Percentiles rank a stretch among this genome's conserved stretches.
Conservation (phyloP, 2,329 filamentous ascomycete species). For the Stachybotrys chlorohalonatus region DNA sequence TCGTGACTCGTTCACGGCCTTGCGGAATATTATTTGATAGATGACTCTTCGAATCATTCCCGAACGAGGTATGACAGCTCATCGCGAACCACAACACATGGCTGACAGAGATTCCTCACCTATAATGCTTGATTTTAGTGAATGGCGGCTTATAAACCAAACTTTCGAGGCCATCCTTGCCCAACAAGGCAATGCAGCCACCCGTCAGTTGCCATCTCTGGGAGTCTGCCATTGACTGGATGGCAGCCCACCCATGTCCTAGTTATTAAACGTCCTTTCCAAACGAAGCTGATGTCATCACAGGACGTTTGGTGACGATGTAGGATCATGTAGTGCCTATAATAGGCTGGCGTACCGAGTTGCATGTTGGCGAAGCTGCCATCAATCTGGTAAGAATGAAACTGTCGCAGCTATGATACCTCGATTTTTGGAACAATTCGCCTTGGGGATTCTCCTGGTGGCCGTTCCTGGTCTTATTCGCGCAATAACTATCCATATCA, state of each 20-base stretch:
- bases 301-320: not conserved
- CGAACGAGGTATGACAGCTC: too few species aligned
- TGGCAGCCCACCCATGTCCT: too few species aligned
- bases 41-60: too few species aligned
- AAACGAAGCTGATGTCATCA: not conserved
- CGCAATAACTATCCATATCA: conserved; percentile 6
- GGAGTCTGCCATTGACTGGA: too few species aligned
- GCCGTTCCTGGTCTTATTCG: conserved; percentile 8
- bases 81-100: too few species aligned
- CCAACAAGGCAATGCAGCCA: too few species aligned
- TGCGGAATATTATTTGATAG: not conserved
- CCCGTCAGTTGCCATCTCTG: too few species aligned
- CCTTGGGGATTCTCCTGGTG: conserved; percentile 9
- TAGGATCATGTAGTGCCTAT: not conserved
- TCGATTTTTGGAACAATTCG: not conserved
- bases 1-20: not conserved
- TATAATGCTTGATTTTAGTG: too few species aligned
- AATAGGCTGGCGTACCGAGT: not conserved
- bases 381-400: not conserved
- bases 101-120: too few species aligned
- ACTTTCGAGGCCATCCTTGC: too few species aligned
- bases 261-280: too few species aligned
- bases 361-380: not conserved
- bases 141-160: too few species aligned
- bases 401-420: not conserved